phyloP scores from a whole-genome alignment of 768 basidiomycete genomes.

The Lyophyllum shimeji region DNA sequence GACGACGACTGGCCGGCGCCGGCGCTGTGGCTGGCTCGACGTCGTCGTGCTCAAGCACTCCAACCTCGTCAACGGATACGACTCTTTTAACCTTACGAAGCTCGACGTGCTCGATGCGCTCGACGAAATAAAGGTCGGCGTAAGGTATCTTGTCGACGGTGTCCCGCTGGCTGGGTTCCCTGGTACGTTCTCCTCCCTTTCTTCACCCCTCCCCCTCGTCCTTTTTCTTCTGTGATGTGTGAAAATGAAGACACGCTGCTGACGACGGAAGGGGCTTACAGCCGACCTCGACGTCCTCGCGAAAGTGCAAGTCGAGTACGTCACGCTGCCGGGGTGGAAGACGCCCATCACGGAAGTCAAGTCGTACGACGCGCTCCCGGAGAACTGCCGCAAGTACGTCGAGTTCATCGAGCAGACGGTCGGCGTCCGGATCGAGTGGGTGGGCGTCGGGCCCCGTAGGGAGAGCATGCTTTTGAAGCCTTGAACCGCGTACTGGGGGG shows the following conservation, averaged over 20 bases:
- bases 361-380: conserved; percentile 75
- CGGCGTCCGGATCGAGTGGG: conserved; percentile 81
- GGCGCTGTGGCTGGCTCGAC: conserved; percentile 98
- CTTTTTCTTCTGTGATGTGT: neutral
- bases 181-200: conserved; percentile 46
- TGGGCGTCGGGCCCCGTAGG: conserved; percentile 87
- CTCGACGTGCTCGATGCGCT: conserved; percentile 89
- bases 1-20: conserved; percentile 86
- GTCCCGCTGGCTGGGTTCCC: conserved; percentile 84
- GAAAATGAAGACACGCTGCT: too few relatives aligned
- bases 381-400: conserved; percentile 83
- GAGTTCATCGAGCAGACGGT: conserved; percentile 81
- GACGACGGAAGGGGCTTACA: conserved; percentile 20
- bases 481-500: too few relatives aligned
- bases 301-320: conserved; percentile 81
- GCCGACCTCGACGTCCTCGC: conserved; percentile 85
- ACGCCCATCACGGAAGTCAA: conserved; percentile 62
- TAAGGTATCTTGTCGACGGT: conserved; percentile 78
- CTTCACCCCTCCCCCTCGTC: neutral
- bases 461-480: conserved; percentile 63
- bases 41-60: conserved; percentile 94
- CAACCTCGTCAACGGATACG: conserved; percentile 93
- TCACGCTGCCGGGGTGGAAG: conserved; percentile 92
- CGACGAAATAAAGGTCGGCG: conserved; percentile 83
- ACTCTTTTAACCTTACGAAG: conserved; percentile 91